phyloP scores from a whole-genome alignment of 345 rosid species.

The Ceriops decandra region DNA sequence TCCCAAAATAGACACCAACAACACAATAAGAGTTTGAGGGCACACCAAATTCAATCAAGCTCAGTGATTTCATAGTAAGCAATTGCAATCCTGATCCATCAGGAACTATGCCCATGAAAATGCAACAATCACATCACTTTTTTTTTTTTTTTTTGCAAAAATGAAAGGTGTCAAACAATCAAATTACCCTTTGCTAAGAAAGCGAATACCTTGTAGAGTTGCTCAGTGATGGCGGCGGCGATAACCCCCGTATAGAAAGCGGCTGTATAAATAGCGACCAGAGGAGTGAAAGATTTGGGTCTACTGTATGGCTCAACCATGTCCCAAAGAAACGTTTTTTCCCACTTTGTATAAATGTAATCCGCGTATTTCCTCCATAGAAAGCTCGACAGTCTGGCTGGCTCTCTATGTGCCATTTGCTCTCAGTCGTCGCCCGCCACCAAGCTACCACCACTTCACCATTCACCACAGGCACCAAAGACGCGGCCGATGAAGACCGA shows the following conservation, averaged over 20 bases:
- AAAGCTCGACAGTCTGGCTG: slow-evolving; percentile 47
- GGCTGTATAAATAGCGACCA: slow-evolving; percentile 56
- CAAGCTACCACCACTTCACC: too few species aligned
- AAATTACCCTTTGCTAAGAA: neutral
- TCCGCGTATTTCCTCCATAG: slow-evolving; percentile 89
- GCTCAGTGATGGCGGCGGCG: slow-evolving; percentile 83
- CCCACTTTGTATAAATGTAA: slow-evolving; percentile 64
- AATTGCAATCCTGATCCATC: too few species aligned
- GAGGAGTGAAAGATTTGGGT: slow-evolving; percentile 77
- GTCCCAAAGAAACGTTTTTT: slow-evolving; percentile 73
- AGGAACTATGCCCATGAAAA: too few species aligned
- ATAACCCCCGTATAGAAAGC: slow-evolving; percentile 93
- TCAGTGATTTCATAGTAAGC: too few species aligned
- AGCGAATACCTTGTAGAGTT: slow-evolving; percentile 61
- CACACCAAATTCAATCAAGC: too few species aligned
- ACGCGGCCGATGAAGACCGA: too few species aligned
- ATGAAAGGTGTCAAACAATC: too few species aligned
- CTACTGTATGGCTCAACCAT: slow-evolving; percentile 78
- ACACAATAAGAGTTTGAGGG: too few species aligned
- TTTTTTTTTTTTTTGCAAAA: too few species aligned
- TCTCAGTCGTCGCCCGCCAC: neutral
- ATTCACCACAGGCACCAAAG: too few species aligned
- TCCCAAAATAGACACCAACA: too few species aligned
- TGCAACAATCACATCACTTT: too few species aligned
- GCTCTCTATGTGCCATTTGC: neutral